These are phyloP conservation scores for Fonsecaea multimorphosa DNA, from an alignment of 2,329 filamentous ascomycete species.

Conservation along the genomic window DNA sequence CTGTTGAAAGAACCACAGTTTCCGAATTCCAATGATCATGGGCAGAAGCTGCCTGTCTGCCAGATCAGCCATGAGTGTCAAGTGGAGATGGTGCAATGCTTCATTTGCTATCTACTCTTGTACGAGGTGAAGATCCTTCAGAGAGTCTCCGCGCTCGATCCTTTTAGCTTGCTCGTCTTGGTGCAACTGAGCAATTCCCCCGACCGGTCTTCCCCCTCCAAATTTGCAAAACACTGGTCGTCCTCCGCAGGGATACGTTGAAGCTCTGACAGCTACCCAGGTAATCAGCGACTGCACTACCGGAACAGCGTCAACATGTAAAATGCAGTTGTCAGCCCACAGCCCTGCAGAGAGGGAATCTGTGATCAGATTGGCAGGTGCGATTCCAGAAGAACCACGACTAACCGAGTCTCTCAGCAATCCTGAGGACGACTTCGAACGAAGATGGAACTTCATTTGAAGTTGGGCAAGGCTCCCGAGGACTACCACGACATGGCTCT, in stretches of 20 bases:
- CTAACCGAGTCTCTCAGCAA: neutral
- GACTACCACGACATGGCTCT: too few species aligned
- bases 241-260: neutral
- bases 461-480: neutral
- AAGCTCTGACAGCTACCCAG: neutral
- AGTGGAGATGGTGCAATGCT: neutral
- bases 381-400: neutral
- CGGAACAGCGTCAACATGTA: neutral
- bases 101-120: neutral
- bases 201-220: neutral
- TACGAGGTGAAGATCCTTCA: neutral
- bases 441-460: neutral
- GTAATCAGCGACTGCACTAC: neutral
- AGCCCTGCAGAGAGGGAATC: neutral
- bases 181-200: neutral
- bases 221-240: neutral
- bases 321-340: neutral
- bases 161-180: neutral
- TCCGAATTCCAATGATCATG: neutral
- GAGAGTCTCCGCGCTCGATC: neutral
- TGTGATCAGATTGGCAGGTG: neutral
- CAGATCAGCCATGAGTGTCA: neutral
- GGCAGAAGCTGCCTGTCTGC: neutral
- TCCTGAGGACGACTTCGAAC: neutral
- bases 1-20: neutral